Percentiles rank a stretch among this genome's conserved stretches.
Evolutionary conservation across 1,284 basidiomycete species (phyloP).

Genomic region (Schizophyllum amplum): DNA sequence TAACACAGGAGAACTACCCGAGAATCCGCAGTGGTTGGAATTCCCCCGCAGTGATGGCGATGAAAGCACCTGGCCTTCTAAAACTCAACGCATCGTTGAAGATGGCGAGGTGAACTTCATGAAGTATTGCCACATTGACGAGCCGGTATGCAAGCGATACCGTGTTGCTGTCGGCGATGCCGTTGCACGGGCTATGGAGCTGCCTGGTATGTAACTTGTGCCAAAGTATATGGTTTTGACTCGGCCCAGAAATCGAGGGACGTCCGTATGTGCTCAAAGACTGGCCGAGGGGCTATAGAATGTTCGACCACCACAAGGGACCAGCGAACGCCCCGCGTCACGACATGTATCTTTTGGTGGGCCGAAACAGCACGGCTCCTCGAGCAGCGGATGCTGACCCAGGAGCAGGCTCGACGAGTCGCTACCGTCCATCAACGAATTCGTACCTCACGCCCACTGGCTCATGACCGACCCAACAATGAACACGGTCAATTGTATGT

Average conservation of each 20-base stretch:
- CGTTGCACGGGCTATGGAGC: constrained; percentile 42
- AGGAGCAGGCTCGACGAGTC: constrained; percentile 13
- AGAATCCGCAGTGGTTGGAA: not conserved
- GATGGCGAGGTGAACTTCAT: constrained; percentile 67
- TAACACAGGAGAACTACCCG: not conserved
- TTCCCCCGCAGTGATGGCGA: constrained; percentile 59
- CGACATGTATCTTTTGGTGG: constrained; percentile 72
- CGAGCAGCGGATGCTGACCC: not conserved
- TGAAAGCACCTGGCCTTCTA: constrained; percentile 40
- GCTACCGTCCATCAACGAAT: constrained; percentile 77
- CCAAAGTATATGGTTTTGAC: not conserved
- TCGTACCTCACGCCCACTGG: constrained; percentile 77
- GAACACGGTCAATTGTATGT: constrained; percentile 36
- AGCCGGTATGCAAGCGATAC: constrained; percentile 51
- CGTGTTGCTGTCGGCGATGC: constrained; percentile 45
- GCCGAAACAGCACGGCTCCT: not conserved
- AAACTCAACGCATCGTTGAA: constrained; percentile 29
- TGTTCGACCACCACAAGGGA: constrained; percentile 72
- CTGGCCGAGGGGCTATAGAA: constrained; percentile 62
- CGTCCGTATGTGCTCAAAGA: constrained; percentile 49
- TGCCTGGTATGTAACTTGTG: constrained; percentile 33
- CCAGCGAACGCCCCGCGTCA: constrained; percentile 44
- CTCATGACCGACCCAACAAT: constrained; percentile 34
- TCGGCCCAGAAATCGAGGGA: constrained; percentile 23
- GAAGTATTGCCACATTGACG: constrained; percentile 41